Percentiles rank a stretch among this genome's conserved stretches.
These are phyloP conservation scores for Plenodomus lindquistii DNA, from an alignment of 2,329 filamentous ascomycete species.

Conservation along the genomic window DNA sequence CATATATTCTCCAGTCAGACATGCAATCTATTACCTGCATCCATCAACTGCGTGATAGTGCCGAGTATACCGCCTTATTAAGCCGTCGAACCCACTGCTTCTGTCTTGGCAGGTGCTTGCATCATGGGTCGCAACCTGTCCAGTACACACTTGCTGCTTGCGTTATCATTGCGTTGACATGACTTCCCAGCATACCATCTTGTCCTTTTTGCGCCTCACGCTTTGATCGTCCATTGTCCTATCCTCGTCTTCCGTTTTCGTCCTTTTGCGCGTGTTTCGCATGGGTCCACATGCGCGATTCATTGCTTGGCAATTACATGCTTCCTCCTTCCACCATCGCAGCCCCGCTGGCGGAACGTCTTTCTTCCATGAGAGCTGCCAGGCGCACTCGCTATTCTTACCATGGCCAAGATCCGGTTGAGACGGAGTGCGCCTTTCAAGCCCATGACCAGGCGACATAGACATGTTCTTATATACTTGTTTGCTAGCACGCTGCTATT, in stretches of 20 bases:
- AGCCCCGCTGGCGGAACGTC: background rate
- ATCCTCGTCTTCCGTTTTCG: background rate
- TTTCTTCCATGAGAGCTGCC: background rate
- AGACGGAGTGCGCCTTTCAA: constrained; percentile 22
- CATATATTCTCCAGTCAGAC: background rate
- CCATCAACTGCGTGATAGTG: background rate
- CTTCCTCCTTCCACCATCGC: background rate
- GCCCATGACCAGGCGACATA: constrained; percentile 38
- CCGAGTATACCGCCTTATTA: background rate
- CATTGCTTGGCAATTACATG: background rate
- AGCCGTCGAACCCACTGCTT: background rate
- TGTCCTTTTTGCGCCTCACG: background rate
- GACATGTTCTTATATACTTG: constrained; percentile 31
- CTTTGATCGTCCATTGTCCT: background rate
- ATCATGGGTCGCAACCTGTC: background rate
- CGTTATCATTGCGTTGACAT: background rate
- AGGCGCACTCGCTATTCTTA: constrained; percentile 5
- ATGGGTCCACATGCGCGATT: background rate
- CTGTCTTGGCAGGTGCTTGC: background rate
- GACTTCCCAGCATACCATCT: background rate
- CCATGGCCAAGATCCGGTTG: constrained; percentile 37
- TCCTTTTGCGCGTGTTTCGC: background rate
- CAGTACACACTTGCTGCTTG: background rate
- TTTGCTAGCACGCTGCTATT: constrained; percentile 28
- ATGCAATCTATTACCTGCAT: background rate